phyloP scores from a whole-genome alignment of 176 grass and related monocot species.

The Eragrostis curvula region DNA sequence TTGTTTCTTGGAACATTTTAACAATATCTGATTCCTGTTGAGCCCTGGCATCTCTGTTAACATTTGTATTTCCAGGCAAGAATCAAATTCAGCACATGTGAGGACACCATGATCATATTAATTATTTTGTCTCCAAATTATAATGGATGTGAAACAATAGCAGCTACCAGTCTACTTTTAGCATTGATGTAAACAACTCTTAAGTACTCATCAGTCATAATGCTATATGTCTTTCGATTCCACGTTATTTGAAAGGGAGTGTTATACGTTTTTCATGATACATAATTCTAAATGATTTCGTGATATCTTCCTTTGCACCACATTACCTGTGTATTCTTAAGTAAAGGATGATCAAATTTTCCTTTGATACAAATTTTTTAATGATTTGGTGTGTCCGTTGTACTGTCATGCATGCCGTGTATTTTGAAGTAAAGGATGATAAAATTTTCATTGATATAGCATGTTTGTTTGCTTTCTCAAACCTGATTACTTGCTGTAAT shows the following conservation, averaged over 20 bases:
- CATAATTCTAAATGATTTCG: not conserved
- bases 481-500: not conserved
- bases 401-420: not conserved
- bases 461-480: not conserved
- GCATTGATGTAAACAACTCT: not conserved
- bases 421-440: constrained; percentile 11
- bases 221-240: constrained; percentile 14
- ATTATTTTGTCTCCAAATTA: not conserved
- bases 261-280: not conserved
- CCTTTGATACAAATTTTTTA: not conserved
- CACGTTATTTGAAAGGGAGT: not conserved
- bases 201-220: not conserved
- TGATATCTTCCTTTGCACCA: not conserved
- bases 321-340: constrained; percentile 23
- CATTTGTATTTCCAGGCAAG: not conserved
- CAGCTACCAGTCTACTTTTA: not conserved
- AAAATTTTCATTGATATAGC: not conserved
- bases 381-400: constrained; percentile 15
- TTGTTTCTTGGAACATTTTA: not conserved
- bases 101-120: not conserved
- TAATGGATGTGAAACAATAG: not conserved
- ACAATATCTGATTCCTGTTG: not conserved
- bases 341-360: not conserved
- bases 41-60: not conserved
- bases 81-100: not conserved